A percentile compares a stretch with the other conserved stretches of the same genome.
Conservation (phyloP, 768 basidiomycete species). For the Rickenella mellea region DNA sequence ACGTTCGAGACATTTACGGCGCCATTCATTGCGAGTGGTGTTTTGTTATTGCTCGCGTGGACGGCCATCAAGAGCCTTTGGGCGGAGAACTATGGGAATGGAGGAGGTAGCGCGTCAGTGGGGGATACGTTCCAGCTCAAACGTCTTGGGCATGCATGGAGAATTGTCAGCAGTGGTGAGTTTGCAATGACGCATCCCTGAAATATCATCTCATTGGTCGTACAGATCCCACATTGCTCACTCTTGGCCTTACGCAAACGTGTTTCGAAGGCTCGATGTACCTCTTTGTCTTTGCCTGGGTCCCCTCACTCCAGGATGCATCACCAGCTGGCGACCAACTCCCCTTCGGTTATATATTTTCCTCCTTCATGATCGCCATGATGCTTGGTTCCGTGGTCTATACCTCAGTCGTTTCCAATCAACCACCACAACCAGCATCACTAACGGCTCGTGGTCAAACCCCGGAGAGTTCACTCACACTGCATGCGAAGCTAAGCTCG, state of each 20-base stretch:
- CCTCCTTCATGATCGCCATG: slow-evolving; percentile 75
- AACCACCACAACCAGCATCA: slow-evolving; percentile 7
- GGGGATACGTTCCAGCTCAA: slow-evolving; percentile 40
- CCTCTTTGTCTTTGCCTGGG: slow-evolving; percentile 79
- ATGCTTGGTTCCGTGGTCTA: slow-evolving; percentile 71
- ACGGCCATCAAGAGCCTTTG: slow-evolving; percentile 48
- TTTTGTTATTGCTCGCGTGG: slow-evolving; percentile 43
- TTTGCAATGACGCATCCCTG: neutral
- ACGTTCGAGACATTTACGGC: slow-evolving; percentile 41
- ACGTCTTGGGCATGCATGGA: slow-evolving; percentile 46
- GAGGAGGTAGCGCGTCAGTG: slow-evolving; percentile 17
- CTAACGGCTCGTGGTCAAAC: slow-evolving; percentile 2
- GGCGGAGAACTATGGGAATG: slow-evolving; percentile 62
- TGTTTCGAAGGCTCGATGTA: slow-evolving; percentile 84
- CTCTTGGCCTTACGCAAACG: slow-evolving; percentile 65
- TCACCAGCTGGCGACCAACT: slow-evolving; percentile 32
- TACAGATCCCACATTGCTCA: slow-evolving; percentile 51
- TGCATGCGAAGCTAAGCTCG: slow-evolving; percentile 62
- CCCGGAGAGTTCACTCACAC: slow-evolving; percentile 33
- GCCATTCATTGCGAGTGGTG: slow-evolving; percentile 60
- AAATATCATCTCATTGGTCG: neutral
- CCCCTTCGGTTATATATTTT: slow-evolving; percentile 74
- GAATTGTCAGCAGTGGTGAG: slow-evolving; percentile 43
- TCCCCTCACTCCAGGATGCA: slow-evolving; percentile 61
- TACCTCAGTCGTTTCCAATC: slow-evolving; percentile 30